phyloP scores from a whole-genome alignment of 345 rosid genomes.

The Salix udensis region DNA sequence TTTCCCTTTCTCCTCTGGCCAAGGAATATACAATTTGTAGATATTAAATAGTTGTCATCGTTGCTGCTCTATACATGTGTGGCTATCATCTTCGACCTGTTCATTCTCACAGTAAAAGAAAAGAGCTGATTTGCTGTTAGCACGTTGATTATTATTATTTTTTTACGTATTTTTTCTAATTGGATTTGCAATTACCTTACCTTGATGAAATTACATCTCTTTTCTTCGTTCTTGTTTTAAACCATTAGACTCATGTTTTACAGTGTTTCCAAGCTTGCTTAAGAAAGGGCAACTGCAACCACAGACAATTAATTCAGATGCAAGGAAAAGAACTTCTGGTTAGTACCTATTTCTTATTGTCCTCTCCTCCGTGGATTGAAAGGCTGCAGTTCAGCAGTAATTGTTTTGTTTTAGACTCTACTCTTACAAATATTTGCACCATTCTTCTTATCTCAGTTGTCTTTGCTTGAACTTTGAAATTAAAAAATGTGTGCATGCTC shows the following conservation, averaged over 20 bases:
- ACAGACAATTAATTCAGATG: conserved; percentile 44
- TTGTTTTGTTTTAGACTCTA: neutral
- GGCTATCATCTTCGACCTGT: too few species aligned
- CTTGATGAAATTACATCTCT: too few species aligned
- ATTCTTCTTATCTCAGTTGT: neutral
- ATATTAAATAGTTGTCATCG: too few species aligned
- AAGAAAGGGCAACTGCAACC: conserved; percentile 39
- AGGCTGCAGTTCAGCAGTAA: neutral
- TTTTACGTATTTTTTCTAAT: too few species aligned
- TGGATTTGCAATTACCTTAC: too few species aligned
- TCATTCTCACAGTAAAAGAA: too few species aligned
- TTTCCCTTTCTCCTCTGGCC: neutral
- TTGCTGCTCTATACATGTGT: too few species aligned
- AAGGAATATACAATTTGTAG: too few species aligned
- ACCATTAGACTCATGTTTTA: conserved; percentile 8
- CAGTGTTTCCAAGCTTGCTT: conserved; percentile 53
- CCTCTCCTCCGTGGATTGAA: conserved; percentile 1
- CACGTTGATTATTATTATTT: too few species aligned
- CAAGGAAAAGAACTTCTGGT: conserved; percentile 81
- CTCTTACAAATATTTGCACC: too few species aligned
- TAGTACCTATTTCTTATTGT: conserved; percentile 17
- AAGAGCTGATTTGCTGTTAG: too few species aligned
- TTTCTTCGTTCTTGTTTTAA: neutral
- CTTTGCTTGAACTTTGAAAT: neutral
- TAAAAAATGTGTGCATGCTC: neutral